Evolutionary conservation across 2,329 filamentous ascomycete species (phyloP).

Genomic region (Aspergillus novofumigatus): DNA sequence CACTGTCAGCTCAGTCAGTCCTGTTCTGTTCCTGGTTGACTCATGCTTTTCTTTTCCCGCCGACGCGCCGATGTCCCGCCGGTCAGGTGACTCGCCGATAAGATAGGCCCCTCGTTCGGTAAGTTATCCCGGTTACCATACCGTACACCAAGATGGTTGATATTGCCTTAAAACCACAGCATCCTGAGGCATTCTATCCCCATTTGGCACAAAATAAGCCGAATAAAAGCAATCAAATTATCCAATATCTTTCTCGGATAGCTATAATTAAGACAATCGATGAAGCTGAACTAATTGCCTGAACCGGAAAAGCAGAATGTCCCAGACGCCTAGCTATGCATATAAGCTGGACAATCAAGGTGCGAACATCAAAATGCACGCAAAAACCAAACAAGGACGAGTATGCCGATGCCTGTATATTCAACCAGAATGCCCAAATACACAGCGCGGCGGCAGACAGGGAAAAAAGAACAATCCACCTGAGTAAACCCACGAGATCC

Average conservation of each 20-base stretch:
- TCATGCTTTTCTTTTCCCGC: constrained; percentile 7
- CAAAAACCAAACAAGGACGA: constrained; percentile 1
- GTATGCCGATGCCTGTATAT: neutral
- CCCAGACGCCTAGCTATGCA: constrained; percentile 30
- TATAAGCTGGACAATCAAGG: neutral
- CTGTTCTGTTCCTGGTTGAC: constrained; percentile 3
- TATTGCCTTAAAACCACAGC: neutral
- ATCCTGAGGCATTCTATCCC: neutral
- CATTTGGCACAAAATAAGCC: neutral
- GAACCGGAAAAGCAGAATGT: neutral
- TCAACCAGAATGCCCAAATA: neutral
- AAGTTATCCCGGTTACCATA: neutral
- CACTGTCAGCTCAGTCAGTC: neutral
- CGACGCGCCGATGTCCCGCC: constrained; percentile 1
- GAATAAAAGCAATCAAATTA: neutral
- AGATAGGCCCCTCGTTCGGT: constrained; percentile 12
- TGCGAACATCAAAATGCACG: constrained; percentile 4
- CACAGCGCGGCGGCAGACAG: neutral
- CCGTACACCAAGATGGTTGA: neutral
- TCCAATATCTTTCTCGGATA: neutral
- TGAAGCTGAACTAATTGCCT: constrained; percentile 4
- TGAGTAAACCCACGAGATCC: constrained; percentile 1
- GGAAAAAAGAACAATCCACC: neutral
- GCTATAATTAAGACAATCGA: constrained; percentile 2
- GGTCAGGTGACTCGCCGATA: constrained; percentile 20